Evolutionary conservation across 2,329 filamentous ascomycete genomes (phyloP).

Genomic region (Orbilia javanica): DNA sequence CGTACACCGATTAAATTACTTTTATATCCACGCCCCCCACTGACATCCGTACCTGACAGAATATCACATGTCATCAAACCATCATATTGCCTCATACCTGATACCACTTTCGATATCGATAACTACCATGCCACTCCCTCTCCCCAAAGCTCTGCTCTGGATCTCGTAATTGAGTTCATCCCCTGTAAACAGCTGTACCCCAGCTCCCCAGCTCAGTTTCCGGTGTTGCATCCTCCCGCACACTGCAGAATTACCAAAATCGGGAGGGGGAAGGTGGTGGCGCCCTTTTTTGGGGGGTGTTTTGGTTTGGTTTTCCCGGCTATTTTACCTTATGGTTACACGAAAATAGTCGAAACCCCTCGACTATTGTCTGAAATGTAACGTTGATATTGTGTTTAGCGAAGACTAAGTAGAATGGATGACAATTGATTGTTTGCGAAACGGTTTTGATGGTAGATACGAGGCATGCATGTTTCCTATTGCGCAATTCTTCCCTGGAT

Average conservation of each 20-base stretch:
- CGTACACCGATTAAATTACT: background rate
- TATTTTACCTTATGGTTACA: constrained; percentile 21
- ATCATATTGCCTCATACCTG: too few relatives aligned
- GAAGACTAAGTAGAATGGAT: too few relatives aligned
- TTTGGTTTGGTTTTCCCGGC: background rate
- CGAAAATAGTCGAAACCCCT: background rate
- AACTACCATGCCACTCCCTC: background rate
- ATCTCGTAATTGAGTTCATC: background rate
- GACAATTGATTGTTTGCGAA: too few relatives aligned
- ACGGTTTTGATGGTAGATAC: too few relatives aligned
- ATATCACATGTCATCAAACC: constrained; percentile 1
- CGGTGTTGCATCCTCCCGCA: constrained; percentile 57
- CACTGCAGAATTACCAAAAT: constrained; percentile 23
- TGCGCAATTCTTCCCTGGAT: too few relatives aligned
- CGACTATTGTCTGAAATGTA: background rate
- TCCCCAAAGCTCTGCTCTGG: too few relatives aligned
- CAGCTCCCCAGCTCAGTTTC: constrained; percentile 48
- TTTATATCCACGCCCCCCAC: background rate
- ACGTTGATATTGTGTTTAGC: too few relatives aligned
- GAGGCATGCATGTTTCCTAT: too few relatives aligned
- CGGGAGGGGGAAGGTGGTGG: constrained; percentile 22
- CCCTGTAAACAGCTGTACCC: constrained; percentile 17
- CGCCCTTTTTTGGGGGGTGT: background rate
- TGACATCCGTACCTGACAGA: background rate
- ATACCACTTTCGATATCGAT: background rate